phyloP scores from a whole-genome alignment of 2,329 filamentous ascomycete species.

The Pseudocercospora eumusae region DNA sequence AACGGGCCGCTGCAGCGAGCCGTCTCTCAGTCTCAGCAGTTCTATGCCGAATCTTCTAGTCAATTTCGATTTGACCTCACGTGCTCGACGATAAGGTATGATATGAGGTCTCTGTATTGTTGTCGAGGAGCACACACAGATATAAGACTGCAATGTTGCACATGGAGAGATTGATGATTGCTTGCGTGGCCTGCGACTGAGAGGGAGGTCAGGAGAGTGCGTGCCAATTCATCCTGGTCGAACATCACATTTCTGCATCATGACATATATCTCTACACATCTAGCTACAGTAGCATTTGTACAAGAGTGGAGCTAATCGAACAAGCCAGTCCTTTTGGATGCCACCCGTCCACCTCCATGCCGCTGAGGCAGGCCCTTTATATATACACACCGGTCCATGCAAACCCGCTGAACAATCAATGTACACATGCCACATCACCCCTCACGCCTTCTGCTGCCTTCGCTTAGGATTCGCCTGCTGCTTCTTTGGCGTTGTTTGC shows the following conservation, averaged over 20 bases:
- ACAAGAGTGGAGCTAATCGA: slow-evolving; percentile 1
- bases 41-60: background rate
- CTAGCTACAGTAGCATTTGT: slow-evolving; percentile 1
- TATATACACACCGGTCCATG: slow-evolving; percentile 3
- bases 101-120: too few species aligned
- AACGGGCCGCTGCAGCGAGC: background rate
- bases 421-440: background rate
- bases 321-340: background rate
- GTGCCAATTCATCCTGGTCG: background rate
- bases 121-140: background rate
- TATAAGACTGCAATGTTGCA: background rate
- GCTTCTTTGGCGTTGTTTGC: slow-evolving; percentile 50
- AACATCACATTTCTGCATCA: background rate
- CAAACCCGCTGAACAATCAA: background rate
- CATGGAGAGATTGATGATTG: background rate
- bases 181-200: background rate
- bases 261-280: background rate
- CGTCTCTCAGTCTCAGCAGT: background rate
- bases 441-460: slow-evolving; percentile 30
- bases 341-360: background rate
- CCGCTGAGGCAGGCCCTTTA: background rate
- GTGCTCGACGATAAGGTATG: background rate
- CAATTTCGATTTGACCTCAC: background rate
- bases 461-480: slow-evolving; percentile 50
- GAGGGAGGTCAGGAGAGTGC: background rate